Conservation (phyloP, 768 basidiomycete genomes). For the Collybiopsis luxurians region DNA sequence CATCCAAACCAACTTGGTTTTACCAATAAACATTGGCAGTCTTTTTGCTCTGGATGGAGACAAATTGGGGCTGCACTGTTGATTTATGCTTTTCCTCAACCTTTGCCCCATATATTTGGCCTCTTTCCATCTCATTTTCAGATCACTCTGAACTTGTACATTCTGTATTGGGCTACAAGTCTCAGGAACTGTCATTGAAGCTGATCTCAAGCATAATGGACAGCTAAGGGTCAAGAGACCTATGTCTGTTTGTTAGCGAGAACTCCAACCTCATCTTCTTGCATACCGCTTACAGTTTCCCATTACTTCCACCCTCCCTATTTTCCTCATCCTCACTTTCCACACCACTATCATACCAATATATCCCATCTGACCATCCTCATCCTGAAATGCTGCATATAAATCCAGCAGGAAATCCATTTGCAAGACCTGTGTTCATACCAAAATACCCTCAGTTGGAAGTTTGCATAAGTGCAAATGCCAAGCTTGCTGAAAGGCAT, state of each 20-base stretch:
- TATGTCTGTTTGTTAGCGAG: background rate
- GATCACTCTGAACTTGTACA: background rate
- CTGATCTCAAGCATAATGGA: background rate
- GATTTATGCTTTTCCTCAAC: slow-evolving; percentile 23
- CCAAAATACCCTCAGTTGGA: background rate
- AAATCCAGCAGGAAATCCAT: background rate
- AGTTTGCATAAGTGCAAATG: background rate
- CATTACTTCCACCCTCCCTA: background rate
- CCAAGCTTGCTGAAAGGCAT: background rate
- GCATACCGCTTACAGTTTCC: background rate
- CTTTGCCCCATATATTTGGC: background rate
- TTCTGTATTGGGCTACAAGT: background rate
- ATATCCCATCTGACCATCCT: no score
- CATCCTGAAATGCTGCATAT: no score
- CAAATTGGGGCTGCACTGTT: slow-evolving; percentile 33
- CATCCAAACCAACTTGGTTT: background rate
- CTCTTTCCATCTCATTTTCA: background rate
- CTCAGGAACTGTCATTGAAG: background rate
- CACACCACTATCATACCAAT: background rate
- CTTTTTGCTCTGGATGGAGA: slow-evolving; percentile 32
- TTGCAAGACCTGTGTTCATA: background rate
- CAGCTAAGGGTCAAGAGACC: background rate
- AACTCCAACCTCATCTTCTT: background rate
- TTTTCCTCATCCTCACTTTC: background rate
- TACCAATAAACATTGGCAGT: slow-evolving; percentile 29